Evolutionary conservation across 306 rosid species (phyloP).

Genomic region (Oemleria cerasiformis): DNA sequence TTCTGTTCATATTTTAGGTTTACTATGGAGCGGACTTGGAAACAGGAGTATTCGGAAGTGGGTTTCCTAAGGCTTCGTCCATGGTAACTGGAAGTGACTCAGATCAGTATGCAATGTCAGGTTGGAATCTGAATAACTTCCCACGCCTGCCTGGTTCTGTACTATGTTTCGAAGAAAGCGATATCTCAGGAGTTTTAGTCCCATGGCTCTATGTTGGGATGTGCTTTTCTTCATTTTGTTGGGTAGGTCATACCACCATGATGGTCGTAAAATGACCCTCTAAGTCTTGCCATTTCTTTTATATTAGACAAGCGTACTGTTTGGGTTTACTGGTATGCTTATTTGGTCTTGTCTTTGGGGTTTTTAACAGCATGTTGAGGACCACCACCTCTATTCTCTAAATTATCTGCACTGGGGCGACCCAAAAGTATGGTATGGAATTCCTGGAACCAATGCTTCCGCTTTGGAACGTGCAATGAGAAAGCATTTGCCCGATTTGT

Average conservation of each 20-base stretch:
- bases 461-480: constrained; percentile 75
- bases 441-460: constrained; percentile 74
- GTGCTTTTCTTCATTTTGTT: constrained; percentile 98
- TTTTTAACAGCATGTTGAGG: constrained; percentile 89
- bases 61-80: constrained; percentile 77
- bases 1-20: constrained; percentile 54
- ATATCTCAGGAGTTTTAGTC: constrained; percentile 94
- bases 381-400: constrained; percentile 92
- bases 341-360: constrained; percentile 15
- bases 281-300: neutral
- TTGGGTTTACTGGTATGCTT: constrained; percentile 21
- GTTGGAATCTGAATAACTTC: constrained; percentile 91
- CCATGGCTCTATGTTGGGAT: constrained; percentile 98
- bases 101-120: constrained; percentile 62
- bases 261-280: neutral
- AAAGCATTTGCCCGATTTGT: constrained; percentile 80
- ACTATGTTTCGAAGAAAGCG: constrained; percentile 75
- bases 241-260: constrained; percentile 60
- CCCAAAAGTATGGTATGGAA: constrained; percentile 96
- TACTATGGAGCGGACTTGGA: constrained; percentile 95
- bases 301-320: neutral
- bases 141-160: constrained; percentile 91
- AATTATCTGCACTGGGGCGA: constrained; percentile 93
- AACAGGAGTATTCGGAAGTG: constrained; percentile 81
- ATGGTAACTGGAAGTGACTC: constrained; percentile 27